phyloP scores from a whole-genome alignment of 192 early-diverging fungal genomes.

The Tieghemiomyces parasiticus region DNA sequence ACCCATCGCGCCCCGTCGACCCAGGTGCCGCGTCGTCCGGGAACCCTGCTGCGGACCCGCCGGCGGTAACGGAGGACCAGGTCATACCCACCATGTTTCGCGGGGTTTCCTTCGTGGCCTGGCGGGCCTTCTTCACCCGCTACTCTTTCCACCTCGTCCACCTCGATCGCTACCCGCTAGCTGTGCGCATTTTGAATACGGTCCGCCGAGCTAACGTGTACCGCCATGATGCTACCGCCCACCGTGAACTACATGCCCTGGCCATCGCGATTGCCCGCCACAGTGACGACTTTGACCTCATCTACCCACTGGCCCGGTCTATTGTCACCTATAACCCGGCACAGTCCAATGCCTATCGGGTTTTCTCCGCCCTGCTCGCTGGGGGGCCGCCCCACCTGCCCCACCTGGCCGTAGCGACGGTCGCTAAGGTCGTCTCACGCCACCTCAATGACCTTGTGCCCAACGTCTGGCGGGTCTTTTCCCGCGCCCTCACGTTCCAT shows the following conservation, averaged over 20 bases:
- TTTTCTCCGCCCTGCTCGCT: background rate
- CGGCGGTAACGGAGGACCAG: background rate
- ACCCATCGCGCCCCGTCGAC: slow-evolving; percentile 8
- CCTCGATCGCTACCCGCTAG: slow-evolving; percentile 11
- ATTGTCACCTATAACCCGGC: background rate
- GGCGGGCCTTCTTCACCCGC: slow-evolving; percentile 27
- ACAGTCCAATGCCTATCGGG: background rate
- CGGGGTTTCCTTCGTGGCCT: slow-evolving; percentile 21
- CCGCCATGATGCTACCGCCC: background rate
- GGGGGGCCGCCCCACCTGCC: no score
- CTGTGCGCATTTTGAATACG: slow-evolving; percentile 19
- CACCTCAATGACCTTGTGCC: no score
- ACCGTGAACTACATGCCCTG: slow-evolving; percentile 14
- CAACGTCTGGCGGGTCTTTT: no score
- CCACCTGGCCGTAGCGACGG: no score
- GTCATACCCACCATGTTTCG: slow-evolving; percentile 23
- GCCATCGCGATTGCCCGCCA: slow-evolving; percentile 18
- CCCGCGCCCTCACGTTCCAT: no score
- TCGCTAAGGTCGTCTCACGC: no score
- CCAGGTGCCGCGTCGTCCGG: no score
- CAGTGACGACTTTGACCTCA: slow-evolving; percentile 9
- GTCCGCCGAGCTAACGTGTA: slow-evolving; percentile 24
- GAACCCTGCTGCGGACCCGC: no score
- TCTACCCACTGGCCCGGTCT: slow-evolving; percentile 12
- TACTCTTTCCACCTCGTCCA: slow-evolving; percentile 23